phyloP scores from a whole-genome alignment of 2,329 filamentous ascomycete genomes.

The Talaromyces sp. region DNA sequence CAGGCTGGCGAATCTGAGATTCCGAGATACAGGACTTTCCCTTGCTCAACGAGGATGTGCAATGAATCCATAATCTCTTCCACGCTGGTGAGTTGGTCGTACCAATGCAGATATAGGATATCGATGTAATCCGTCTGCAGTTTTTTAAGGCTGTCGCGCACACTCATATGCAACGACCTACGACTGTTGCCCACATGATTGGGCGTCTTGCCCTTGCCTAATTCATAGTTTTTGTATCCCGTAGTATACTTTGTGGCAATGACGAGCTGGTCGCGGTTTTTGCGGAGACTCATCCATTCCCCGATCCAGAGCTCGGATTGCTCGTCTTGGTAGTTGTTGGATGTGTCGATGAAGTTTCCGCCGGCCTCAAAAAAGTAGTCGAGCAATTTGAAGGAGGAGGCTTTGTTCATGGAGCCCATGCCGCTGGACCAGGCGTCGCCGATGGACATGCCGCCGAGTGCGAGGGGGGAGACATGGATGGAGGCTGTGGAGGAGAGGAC shows the following conservation, averaged over 20 bases:
- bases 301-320: constrained; percentile 66
- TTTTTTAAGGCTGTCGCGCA: constrained; percentile 48
- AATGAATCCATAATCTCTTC: constrained; percentile 42
- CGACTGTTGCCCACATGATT: constrained; percentile 50
- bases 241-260: constrained; percentile 69
- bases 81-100: constrained; percentile 46
- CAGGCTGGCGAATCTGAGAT: constrained; percentile 44
- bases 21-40: constrained; percentile 45
- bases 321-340: constrained; percentile 67
- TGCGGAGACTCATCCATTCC: constrained; percentile 66
- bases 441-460: constrained; percentile 41
- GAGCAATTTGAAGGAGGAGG: constrained; percentile 61
- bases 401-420: constrained; percentile 66
- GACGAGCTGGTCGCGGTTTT: constrained; percentile 67
- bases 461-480: constrained; percentile 66
- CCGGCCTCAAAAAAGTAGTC: constrained; percentile 65
- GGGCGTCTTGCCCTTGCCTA: constrained; percentile 41
- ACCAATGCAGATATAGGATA: constrained; percentile 57
- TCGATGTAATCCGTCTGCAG: constrained; percentile 56
- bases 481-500: constrained; percentile 65
- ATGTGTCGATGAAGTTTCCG: constrained; percentile 73
- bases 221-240: constrained; percentile 49
- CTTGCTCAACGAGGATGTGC: constrained; percentile 39
- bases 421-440: constrained; percentile 45
- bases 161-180: constrained; percentile 44